Conservation (phyloP, 2,329 filamentous ascomycete genomes). For the Penicillium sp. region DNA sequence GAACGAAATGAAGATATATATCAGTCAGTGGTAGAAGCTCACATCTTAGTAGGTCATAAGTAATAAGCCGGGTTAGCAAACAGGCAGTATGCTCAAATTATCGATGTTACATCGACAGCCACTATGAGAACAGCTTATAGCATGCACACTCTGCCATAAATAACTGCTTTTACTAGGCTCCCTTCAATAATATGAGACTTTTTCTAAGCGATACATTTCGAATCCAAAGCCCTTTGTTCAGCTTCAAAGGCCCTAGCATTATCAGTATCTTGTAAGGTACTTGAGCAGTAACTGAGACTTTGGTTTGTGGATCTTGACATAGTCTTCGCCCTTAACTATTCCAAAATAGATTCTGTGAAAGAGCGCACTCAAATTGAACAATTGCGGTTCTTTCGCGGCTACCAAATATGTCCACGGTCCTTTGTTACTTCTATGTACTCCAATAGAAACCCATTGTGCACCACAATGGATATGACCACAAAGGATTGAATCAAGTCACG, state of each 20-base stretch:
- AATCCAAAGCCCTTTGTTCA: neutral
- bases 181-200: no score
- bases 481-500: neutral
- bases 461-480: neutral
- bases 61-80: neutral
- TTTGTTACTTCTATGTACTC: neutral
- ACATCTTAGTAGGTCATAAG: neutral
- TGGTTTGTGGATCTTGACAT: neutral
- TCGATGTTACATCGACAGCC: neutral
- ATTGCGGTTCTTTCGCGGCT: no score
- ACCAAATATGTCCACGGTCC: neutral
- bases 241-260: neutral
- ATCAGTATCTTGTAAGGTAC: neutral
- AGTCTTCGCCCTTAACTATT: neutral
- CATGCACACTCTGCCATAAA: no score
- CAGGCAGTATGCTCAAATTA: neutral
- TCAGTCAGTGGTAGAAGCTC: neutral
- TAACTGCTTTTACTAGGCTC: no score
- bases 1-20: no score
- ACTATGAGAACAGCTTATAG: neutral
- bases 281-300: neutral
- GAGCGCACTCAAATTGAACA: neutral
- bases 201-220: no score
- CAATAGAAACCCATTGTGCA: neutral
- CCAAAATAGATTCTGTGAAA: neutral